Evolutionary conservation across 2,329 filamentous ascomycete species (phyloP).

Genomic region (Cadophora sp.): DNA sequence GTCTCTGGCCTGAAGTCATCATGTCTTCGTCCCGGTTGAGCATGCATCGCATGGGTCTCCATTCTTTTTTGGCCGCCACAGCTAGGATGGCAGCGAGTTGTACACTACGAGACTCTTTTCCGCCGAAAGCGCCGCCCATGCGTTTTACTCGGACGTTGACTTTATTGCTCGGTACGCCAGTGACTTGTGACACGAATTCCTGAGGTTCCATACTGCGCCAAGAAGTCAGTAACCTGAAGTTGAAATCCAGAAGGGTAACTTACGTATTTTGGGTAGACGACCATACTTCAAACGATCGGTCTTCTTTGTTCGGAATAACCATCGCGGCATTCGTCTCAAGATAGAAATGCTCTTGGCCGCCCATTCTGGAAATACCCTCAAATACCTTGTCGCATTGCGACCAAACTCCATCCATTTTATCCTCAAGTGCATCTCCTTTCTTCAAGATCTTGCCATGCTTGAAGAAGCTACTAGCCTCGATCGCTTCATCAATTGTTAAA

Average conservation of each 20-base stretch:
- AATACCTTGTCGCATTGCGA: slow-evolving; percentile 55
- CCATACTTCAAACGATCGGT: slow-evolving; percentile 93
- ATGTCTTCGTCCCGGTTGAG: slow-evolving; percentile 96
- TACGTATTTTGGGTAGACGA: slow-evolving; percentile 87
- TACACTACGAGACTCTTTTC: slow-evolving; percentile 88
- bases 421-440: slow-evolving; percentile 78
- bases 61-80: slow-evolving; percentile 82
- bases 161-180: slow-evolving; percentile 84
- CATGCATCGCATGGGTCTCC: slow-evolving; percentile 88
- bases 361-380: slow-evolving; percentile 80
- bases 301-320: slow-evolving; percentile 85
- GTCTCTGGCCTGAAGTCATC: slow-evolving; percentile 84
- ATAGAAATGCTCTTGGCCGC: slow-evolving; percentile 96
- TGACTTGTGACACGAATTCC: slow-evolving; percentile 82
- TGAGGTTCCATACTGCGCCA: slow-evolving; percentile 75
- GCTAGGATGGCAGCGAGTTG: slow-evolving; percentile 85
- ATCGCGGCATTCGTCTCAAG: slow-evolving; percentile 88
- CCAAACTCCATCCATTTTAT: slow-evolving; percentile 45
- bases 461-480: slow-evolving; percentile 86
- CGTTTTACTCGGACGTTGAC: slow-evolving; percentile 91
- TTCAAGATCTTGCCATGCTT: slow-evolving; percentile 81
- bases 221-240: neutral
- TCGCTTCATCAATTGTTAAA: slow-evolving; percentile 92
- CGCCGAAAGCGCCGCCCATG: slow-evolving; percentile 90
- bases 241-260: neutral